A percentile compares a stretch with the other conserved stretches of the same genome.
phyloP scores from a whole-genome alignment of 208 protist genomes.

The Naegleria lovaniensis region DNA sequence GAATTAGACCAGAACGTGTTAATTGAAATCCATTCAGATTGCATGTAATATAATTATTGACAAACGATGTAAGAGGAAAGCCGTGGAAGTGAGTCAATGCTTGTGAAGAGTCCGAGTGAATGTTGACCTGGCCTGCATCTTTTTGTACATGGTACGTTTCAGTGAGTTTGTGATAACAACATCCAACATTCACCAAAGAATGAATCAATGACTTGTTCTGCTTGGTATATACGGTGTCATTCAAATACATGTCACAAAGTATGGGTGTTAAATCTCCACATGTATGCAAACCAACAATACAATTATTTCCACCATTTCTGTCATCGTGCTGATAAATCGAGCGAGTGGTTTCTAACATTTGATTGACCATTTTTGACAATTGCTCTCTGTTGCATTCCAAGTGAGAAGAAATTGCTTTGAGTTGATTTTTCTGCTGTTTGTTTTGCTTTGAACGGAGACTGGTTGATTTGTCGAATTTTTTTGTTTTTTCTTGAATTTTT shows the following conservation, averaged over 20 bases:
- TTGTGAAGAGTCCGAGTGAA: neutral
- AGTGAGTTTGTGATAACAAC: neutral
- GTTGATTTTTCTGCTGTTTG: neutral
- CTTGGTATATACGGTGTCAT: neutral
- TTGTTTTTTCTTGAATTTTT: neutral
- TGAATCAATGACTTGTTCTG: neutral
- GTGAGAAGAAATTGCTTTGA: neutral
- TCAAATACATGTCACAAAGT: neutral
- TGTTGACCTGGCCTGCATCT: neutral
- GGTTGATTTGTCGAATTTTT: neutral
- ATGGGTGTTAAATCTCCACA: neutral
- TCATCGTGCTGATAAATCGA: neutral
- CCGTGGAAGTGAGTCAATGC: neutral
- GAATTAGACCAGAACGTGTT: neutral
- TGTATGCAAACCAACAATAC: neutral
- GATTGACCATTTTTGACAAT: neutral
- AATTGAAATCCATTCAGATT: neutral
- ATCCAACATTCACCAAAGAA: neutral
- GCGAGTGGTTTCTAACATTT: neutral
- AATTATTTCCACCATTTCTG: neutral
- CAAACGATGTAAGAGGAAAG: neutral
- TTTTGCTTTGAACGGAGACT: neutral
- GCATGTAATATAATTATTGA: neutral
- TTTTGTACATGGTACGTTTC: neutral
- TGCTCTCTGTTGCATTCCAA: neutral